These are phyloP conservation scores for Ustilaginoidea virens DNA, from an alignment of 2,329 filamentous ascomycete species.

Conservation along the genomic window DNA sequence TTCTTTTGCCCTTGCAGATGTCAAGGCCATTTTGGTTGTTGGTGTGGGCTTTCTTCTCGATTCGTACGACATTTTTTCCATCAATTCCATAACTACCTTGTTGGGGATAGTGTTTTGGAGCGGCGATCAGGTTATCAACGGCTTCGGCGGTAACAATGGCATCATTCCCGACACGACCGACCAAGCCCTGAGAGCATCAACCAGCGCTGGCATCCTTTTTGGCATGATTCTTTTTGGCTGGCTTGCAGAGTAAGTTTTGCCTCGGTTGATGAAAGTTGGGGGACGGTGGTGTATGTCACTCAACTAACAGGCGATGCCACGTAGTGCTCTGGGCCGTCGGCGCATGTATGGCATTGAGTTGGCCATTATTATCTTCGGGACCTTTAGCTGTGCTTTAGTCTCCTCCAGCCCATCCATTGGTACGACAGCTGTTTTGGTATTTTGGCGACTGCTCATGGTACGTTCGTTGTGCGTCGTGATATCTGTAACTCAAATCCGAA, in stretches of 20 bases:
- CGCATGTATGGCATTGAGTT: conserved; percentile 73
- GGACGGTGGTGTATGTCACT: too few relatives aligned
- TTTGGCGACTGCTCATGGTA: conserved; percentile 63
- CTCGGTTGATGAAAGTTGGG: not conserved
- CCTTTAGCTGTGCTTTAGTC: conserved; percentile 49
- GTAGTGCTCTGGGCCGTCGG: conserved; percentile 50
- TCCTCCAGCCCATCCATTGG: conserved; percentile 45
- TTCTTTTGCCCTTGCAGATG: too few relatives aligned
- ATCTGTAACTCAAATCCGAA: not conserved
- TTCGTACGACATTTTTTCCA: conserved; percentile 69
- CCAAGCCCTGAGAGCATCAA: conserved; percentile 68
- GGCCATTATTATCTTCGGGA: conserved; percentile 55
- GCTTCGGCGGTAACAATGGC: conserved; percentile 36
- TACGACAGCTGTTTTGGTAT: conserved; percentile 46
- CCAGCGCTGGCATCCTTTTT: conserved; percentile 62
- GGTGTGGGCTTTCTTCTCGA: conserved; percentile 77
- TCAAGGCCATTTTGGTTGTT: conserved; percentile 59
- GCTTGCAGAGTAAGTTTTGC: conserved; percentile 45
- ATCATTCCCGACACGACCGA: conserved; percentile 48
- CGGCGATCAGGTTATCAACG: conserved; percentile 23
- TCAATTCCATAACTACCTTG: conserved; percentile 56
- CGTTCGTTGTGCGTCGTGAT: conserved; percentile 6
- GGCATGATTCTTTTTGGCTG: conserved; percentile 67
- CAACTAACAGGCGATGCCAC: conserved; percentile 6
- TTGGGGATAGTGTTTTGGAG: conserved; percentile 66